Evolutionary conservation across 306 rosid species (phyloP).

Genomic region (Styphnolobium japonicum): DNA sequence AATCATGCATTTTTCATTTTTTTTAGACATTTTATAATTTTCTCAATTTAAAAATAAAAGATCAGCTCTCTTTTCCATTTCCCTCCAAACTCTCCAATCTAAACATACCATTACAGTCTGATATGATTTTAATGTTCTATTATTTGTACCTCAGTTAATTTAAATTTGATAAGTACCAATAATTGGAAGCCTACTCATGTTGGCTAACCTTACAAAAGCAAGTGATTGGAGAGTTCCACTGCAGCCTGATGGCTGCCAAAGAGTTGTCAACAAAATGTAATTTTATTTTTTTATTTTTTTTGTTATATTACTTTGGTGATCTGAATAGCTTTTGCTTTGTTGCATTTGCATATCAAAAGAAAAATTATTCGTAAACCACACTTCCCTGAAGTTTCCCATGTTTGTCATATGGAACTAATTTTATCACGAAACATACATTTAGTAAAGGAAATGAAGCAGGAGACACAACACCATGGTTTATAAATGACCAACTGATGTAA

Average conservation of each 20-base stretch:
- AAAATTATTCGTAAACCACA: not conserved
- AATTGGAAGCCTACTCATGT: not conserved
- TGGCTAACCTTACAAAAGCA: not conserved
- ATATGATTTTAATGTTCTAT: not conserved
- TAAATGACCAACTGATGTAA: not conserved
- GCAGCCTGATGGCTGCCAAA: not conserved
- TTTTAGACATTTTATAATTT: too few species aligned
- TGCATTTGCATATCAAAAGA: not conserved
- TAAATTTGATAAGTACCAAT: not conserved
- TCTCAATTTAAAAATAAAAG: too few species aligned
- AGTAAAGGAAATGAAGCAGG: not conserved
- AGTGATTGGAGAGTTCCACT: not conserved
- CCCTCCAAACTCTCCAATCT: too few species aligned
- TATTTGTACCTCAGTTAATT: not conserved
- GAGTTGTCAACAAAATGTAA: constrained; percentile 21
- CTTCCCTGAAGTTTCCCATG: not conserved
- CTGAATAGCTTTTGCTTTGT: not conserved
- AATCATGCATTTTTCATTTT: too few species aligned
- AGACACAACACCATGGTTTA: not conserved
- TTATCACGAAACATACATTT: not conserved
- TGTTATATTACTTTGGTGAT: not conserved
- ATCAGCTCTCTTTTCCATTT: too few species aligned
- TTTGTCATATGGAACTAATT: not conserved
- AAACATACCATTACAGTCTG: too few species aligned
- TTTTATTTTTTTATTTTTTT: not conserved